Conservation (phyloP, 306 rosid species). For the Gastrolobium bilobum region DNA sequence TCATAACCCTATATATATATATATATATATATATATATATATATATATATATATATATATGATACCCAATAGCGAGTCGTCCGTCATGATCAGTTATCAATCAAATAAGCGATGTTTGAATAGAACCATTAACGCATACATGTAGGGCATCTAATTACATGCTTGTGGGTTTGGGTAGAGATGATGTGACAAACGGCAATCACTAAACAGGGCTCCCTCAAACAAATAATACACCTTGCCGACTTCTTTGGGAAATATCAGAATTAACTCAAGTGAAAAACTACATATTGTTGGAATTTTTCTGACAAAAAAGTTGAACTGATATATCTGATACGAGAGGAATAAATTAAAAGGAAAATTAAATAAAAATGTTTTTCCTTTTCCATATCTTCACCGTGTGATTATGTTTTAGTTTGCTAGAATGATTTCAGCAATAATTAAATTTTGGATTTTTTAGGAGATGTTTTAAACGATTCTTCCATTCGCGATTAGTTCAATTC, state of each 20-base stretch:
- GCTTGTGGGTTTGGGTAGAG: not conserved
- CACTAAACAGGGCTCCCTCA: conserved; percentile 2
- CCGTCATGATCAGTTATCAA: not conserved
- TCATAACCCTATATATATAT: no score
- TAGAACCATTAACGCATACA: not conserved
- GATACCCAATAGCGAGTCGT: not conserved
- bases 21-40: no score
- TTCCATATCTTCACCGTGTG: not conserved
- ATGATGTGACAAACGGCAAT: not conserved
- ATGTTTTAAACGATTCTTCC: no score
- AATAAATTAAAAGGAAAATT: no score
- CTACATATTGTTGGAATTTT: not conserved
- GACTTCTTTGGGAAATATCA: not conserved
- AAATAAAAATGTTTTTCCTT: no score
- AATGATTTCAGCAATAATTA: no score
- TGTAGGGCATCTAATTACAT: not conserved
- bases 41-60: not conserved
- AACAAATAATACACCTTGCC: conserved; percentile 6
- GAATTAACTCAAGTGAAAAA: not conserved
- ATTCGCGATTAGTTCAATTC: no score
- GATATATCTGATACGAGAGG: not conserved
- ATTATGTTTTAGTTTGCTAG: no score
- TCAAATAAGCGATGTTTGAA: not conserved
- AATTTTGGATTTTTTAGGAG: no score
- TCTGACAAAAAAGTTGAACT: not conserved